Base-by-base conservation (phyloP, 345 rosid genomes). In the Physaria fendleri region DNA sequence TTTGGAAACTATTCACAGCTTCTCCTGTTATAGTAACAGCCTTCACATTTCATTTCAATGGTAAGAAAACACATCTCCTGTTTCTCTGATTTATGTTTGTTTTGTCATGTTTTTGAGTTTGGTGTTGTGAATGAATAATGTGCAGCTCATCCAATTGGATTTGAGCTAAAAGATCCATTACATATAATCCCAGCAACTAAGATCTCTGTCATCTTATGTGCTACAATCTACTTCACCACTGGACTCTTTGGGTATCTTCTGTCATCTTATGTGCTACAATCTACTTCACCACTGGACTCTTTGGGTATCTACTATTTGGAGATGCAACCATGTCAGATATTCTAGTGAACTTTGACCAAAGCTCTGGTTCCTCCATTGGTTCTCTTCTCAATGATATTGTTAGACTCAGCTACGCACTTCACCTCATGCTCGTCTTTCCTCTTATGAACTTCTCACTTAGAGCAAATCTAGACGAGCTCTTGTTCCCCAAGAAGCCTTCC, bases 21-120 rank as follows among this genome's bases (percentile, higher is more conserved):
- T 80, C 79, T 4, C 98, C 98, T 0, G 89, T 92, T 33, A 84
- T 92, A 2, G 98, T 92, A 2, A 88, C 95, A 5, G 91, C 98
- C 69, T 92, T 88, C 77, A 86, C 93, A 2, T 92, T 88, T 65
- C 98, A 92, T 72, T 92, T 88, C 69, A 92, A 92, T 67, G 93
- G 98, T 78, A 52, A 74, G 79, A 66, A n/a, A 60, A 54, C 6
- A 16, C 1, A 17, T 21, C 53, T 8, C 7, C 23, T 54, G 20
- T 16, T 14, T 21, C 65, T 67, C 62, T 28, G 61, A 5, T 55
- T 23, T n/a, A n/a, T n/a, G n/a, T n/a, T n/a, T 39, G 18, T 6
- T 27, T 4, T 39, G 8, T 46, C 22, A 13, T 68, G 65, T 27
- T 68, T 30, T 14, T 56, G 32, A 51, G 28, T 73, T 37, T 40